Conservation (phyloP, 116 monocot species). For the Zostera marina region DNA sequence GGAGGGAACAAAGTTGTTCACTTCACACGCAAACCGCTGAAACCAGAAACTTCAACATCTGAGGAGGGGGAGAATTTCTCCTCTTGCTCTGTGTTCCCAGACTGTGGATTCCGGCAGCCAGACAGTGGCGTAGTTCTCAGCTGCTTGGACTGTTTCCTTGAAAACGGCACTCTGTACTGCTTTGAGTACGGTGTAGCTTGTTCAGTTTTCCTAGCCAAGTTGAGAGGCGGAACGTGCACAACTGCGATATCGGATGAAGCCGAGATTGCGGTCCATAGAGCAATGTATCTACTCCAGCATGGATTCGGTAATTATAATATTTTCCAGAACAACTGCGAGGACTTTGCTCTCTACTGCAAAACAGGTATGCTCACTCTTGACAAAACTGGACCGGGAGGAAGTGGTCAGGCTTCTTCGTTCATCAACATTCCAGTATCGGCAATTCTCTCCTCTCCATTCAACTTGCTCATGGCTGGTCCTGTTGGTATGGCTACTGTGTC, state of each 20-base stretch:
- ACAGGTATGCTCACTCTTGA: constrained; percentile 60
- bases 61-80: constrained; percentile 5
- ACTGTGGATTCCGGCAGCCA: constrained; percentile 76
- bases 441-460: constrained; percentile 54
- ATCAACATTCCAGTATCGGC: constrained; percentile 65
- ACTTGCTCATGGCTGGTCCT: constrained; percentile 59
- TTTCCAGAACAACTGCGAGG: constrained; percentile 89
- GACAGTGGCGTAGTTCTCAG: constrained; percentile 62
- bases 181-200: constrained; percentile 69
- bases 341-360: constrained; percentile 91
- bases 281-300: constrained; percentile 59
- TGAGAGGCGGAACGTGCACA: constrained; percentile 84
- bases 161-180: constrained; percentile 40
- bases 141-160: constrained; percentile 83
- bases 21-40: constrained; percentile 74
- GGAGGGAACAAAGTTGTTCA: constrained; percentile 90
- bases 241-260: constrained; percentile 45
- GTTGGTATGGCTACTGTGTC: constrained; percentile 74
- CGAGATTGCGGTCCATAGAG: constrained; percentile 39
- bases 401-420: constrained; percentile 71
- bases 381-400: constrained; percentile 54
- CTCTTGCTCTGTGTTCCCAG: constrained; percentile 48
- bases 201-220: constrained; percentile 51
- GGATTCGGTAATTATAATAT: constrained; percentile 76
- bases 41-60: constrained; percentile 32